These are phyloP conservation scores for Sindora glabra DNA, from an alignment of 306 rosid species.

Conservation along the genomic window DNA sequence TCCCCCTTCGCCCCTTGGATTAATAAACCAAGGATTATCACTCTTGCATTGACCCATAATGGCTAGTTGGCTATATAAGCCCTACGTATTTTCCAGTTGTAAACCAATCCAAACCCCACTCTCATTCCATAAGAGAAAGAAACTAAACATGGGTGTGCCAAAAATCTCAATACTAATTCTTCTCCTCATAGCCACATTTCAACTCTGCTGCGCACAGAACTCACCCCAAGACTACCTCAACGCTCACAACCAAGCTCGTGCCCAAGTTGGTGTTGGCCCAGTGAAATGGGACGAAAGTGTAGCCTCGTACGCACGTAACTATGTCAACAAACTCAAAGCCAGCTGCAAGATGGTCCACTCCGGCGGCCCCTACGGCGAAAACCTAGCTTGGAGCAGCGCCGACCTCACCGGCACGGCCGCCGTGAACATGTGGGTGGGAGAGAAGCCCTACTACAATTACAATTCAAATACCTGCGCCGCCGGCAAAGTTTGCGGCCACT, in stretches of 20 bases:
- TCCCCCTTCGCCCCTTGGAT: too few species aligned
- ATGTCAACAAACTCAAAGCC: conserved; percentile 4
- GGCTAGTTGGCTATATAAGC: too few species aligned
- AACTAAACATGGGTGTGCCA: neutral
- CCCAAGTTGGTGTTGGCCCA: neutral
- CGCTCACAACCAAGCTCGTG: conserved; percentile 25
- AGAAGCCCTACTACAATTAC: conserved; percentile 12
- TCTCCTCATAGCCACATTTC: neutral
- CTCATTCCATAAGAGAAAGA: too few species aligned
- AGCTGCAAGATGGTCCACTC: conserved; percentile 1
- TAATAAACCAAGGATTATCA: too few species aligned
- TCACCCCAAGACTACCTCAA: conserved; percentile 28
- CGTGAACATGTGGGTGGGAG: conserved; percentile 6
- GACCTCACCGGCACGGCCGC: conserved; percentile 10
- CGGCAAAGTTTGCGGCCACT: conserved; percentile 30
- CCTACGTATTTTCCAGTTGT: too few species aligned
- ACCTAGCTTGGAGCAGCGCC: conserved; percentile 23
- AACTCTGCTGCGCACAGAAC: conserved; percentile 23
- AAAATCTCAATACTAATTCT: neutral
- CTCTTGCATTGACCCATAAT: too few species aligned
- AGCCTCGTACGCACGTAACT: conserved; percentile 23
- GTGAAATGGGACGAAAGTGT: conserved; percentile 11
- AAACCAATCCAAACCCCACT: too few species aligned
- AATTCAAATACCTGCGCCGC: conserved; percentile 14
- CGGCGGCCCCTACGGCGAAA: neutral